A percentile compares a stretch with the other conserved stretches of the same genome.
These are phyloP conservation scores for Diplodia scrobiculata DNA, from an alignment of 2,329 filamentous ascomycete genomes.

Conservation along the genomic window DNA sequence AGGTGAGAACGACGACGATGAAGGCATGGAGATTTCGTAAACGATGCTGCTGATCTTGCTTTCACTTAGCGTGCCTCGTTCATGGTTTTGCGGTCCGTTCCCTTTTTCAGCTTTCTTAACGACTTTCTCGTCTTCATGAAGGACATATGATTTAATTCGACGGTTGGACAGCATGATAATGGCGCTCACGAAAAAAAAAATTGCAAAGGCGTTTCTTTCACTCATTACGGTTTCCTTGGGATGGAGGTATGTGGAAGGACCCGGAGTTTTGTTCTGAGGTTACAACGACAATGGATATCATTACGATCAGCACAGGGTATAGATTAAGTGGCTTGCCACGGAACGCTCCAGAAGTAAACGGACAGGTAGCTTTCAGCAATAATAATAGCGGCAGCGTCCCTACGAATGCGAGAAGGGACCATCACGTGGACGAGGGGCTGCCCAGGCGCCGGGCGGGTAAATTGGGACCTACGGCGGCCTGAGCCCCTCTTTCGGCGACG, in stretches of 20 bases:
- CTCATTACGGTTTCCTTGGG: not conserved
- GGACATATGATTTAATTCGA: conserved; percentile 9
- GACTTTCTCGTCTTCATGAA: conserved; percentile 15
- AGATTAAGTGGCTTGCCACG: conserved; percentile 6
- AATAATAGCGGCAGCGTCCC: not conserved
- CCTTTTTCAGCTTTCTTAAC: not conserved
- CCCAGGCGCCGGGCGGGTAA: not conserved
- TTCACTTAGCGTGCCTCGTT: not conserved
- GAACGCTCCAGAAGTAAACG: not conserved
- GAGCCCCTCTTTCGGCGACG: conserved; percentile 19
- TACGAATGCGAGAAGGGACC: not conserved
- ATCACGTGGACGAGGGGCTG: not conserved
- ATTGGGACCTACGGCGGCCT: not conserved
- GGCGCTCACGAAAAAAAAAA: conserved; percentile 20
- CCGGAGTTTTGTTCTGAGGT: conserved; percentile 7
- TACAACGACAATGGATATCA: conserved; percentile 9
- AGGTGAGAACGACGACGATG: conserved; percentile 49
- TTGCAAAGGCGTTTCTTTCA: conserved; percentile 9
- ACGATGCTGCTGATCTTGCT: conserved; percentile 32
- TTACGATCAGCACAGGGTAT: conserved; percentile 25
- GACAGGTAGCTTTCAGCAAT: not conserved
- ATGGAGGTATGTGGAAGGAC: conserved; percentile 13
- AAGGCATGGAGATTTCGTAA: conserved; percentile 46
- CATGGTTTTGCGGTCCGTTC: not conserved
- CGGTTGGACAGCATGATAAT: conserved; percentile 9